phyloP scores from a whole-genome alignment of 2,329 filamentous ascomycete species.

The Aspergillus sp. region DNA sequence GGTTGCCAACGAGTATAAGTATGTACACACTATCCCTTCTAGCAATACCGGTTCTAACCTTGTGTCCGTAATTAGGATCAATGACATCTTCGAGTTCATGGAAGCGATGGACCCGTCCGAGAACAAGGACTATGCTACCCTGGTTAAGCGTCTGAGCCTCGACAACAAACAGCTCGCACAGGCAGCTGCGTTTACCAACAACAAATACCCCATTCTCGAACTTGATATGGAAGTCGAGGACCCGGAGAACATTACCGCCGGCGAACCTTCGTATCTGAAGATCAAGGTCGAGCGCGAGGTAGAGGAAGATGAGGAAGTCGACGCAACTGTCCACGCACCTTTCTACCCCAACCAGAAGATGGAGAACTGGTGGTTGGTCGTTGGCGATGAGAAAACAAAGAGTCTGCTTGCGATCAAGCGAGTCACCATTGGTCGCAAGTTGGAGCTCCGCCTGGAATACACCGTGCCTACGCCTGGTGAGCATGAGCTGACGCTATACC shows the following conservation, averaged over 20 bases:
- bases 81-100: conserved; percentile 97
- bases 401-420: conserved; percentile 90
- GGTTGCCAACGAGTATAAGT: conserved; percentile 75
- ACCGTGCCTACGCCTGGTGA: conserved; percentile 82
- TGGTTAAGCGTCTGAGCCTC: conserved; percentile 77
- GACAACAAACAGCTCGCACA: conserved; percentile 79
- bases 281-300: conserved; percentile 83
- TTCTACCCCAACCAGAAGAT: conserved; percentile 91
- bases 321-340: conserved; percentile 85
- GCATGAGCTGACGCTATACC: conserved; percentile 83
- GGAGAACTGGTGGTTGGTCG: conserved; percentile 98
- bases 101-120: conserved; percentile 97
- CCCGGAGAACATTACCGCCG: conserved; percentile 73
- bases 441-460: conserved; percentile 82
- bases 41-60: conserved; percentile 19
- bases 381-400: conserved; percentile 87
- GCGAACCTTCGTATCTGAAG: conserved; percentile 77
- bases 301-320: conserved; percentile 70
- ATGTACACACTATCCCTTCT: conserved; percentile 38
- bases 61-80: conserved; percentile 60
- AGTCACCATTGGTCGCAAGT: conserved; percentile 76
- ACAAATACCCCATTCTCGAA: conserved; percentile 93
- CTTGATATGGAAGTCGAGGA: conserved; percentile 86
- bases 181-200: conserved; percentile 93
- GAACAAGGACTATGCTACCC: conserved; percentile 74